A percentile compares a stretch with the other conserved stretches of the same genome.
Evolutionary conservation across 352 stramenopile genomes (phyloP).

Genomic region (Globisporangium heterothallicum): DNA sequence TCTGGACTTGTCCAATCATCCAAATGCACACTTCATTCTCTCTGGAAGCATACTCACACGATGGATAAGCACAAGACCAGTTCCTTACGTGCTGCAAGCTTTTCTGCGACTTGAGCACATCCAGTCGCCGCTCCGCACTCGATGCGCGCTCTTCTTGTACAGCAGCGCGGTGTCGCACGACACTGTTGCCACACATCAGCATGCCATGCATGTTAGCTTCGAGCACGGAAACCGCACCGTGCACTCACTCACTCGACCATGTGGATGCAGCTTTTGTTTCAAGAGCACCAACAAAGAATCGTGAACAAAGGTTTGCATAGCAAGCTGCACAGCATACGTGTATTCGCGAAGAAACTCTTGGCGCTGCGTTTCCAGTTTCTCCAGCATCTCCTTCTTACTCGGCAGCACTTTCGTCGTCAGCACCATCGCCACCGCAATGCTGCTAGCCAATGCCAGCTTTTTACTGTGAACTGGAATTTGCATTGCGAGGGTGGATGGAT

Average conservation of each 20-base stretch:
- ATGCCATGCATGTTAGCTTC: too few relatives aligned
- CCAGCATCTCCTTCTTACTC: constrained; percentile 17
- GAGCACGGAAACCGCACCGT: too few relatives aligned
- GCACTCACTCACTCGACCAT: too few relatives aligned
- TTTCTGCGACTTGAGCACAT: not conserved
- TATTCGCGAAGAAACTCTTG: constrained; percentile 17
- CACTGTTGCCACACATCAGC: constrained; percentile 8
- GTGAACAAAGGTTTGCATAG: too few relatives aligned
- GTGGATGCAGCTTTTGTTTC: too few relatives aligned
- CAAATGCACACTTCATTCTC: too few relatives aligned
- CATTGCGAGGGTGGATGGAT: too few relatives aligned
- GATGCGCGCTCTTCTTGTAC: constrained; percentile 12
- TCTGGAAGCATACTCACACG: too few relatives aligned
- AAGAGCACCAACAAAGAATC: too few relatives aligned
- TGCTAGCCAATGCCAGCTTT: too few relatives aligned
- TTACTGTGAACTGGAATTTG: too few relatives aligned
- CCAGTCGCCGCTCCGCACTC: constrained; percentile 12
- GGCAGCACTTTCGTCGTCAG: constrained; percentile 4
- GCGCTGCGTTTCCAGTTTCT: constrained; percentile 18
- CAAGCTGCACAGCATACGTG: constrained; percentile 11
- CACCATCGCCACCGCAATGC: not conserved
- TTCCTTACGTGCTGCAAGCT: not conserved
- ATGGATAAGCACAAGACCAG: not conserved
- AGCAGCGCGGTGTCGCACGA: constrained; percentile 10
- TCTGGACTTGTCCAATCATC: too few relatives aligned